Evolutionary conservation across 768 basidiomycete genomes (phyloP), one percentile per base, ranked within the genome.

Genomic region (Suillus subaureus): DNA sequence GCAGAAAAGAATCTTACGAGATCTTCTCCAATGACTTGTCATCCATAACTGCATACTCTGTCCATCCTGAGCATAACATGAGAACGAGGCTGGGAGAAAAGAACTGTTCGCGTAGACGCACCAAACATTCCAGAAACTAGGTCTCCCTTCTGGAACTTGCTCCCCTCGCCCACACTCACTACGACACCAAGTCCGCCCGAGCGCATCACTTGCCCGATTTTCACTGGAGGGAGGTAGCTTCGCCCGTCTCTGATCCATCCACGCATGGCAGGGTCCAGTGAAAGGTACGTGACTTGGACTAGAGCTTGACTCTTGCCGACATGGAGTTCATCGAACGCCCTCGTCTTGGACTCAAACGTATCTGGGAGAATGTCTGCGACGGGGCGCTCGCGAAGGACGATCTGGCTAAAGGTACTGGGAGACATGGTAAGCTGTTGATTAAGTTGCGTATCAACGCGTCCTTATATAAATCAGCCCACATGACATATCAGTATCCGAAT

Each of bases 211-310:
- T 86, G 90, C 42, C 89, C 89, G 68, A 95, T 89, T 71, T 89
- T 72, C 6, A 89, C 87, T 11, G 92, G 91, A 16, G 85, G 85
- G 18, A 92, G 58, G 72, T 94, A 94, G 69, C 87, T 89, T 55
- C 94, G 82, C 18, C 72, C 74, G 73, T 93, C 91, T 67, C 84
- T 86, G 61, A 99, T 72, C 84, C 91, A 97, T 15, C 86, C 87
- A 11, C 94, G 85, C 93, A 95, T 94, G 0, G 94, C 93, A 23
- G 96, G 94, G 71, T 97, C 96, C 68, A 97, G 75, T 40, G 88
- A 89, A 39, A 94, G 72, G 82, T 89, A 96, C 56, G 89, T 87
- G 65, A 92, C 87, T 74, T 87, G 84, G n/a, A 98, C 87, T 55
- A 96, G 80, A 9, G 88, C 87, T 67, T 91, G 82, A 28, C 78